phyloP scores from a whole-genome alignment of 139 green algal genomes.

The Chlorella sp. region DNA sequence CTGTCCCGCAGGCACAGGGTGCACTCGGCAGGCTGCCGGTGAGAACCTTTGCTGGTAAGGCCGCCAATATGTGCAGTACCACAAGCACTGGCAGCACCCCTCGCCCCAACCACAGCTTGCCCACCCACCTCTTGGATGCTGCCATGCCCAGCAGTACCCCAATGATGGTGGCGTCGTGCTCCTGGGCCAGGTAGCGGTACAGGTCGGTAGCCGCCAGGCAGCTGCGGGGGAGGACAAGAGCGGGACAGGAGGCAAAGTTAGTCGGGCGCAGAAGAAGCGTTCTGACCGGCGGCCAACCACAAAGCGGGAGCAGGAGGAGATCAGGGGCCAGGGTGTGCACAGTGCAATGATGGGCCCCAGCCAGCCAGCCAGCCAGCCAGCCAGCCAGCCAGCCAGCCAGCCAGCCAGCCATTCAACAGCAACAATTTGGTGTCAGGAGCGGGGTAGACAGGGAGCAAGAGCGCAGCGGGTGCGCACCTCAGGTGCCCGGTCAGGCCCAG shows the following conservation, averaged over 20 bases:
- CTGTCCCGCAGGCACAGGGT: too few species aligned
- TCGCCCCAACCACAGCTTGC: not conserved
- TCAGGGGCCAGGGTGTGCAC: not conserved
- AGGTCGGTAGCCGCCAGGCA: slow-evolving; percentile 64
- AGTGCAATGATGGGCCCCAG: too few species aligned
- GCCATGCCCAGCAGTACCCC: slow-evolving; percentile 89
- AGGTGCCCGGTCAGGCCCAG: slow-evolving; percentile 84
- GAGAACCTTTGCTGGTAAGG: too few species aligned
- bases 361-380: too few species aligned
- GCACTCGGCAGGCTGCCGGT: too few species aligned
- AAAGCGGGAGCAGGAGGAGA: not conserved
- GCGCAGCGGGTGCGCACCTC: not conserved
- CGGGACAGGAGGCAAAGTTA: not conserved
- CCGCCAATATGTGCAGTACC: too few species aligned
- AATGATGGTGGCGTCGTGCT: slow-evolving; percentile 85
- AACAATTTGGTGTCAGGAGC: too few species aligned
- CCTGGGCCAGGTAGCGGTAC: slow-evolving; percentile 77
- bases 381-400: too few species aligned
- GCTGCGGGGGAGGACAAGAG: slow-evolving; percentile 11
- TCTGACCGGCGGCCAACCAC: not conserved
- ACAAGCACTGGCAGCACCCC: not conserved
- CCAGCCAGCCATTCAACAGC: too few species aligned
- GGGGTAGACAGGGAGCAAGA: too few species aligned
- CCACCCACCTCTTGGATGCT: slow-evolving; percentile 48
- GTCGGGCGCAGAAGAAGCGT: not conserved